Conservation (phyloP, 1,139 yeast species). For the Protomyces gravidus region DNA sequence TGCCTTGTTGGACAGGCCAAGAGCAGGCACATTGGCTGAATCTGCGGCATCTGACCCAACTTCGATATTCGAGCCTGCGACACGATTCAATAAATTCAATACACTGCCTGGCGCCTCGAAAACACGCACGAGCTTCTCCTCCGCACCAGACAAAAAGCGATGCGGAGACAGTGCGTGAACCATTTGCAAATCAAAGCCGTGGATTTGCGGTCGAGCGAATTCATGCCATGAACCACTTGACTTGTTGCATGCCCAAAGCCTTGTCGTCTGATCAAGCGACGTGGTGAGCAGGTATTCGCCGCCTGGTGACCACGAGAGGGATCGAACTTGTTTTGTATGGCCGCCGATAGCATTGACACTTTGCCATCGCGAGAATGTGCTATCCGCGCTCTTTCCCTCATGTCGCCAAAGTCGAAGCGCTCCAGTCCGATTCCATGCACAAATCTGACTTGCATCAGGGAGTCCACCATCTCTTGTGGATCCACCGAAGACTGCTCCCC, state of each 20-base stretch:
- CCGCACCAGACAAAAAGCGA: conserved; percentile 87
- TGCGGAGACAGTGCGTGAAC: conserved; percentile 59
- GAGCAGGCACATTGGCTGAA: conserved; percentile 84
- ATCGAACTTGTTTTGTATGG: conserved; percentile 68
- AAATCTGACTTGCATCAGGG: conserved; percentile 77
- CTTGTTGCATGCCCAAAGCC: conserved; percentile 58
- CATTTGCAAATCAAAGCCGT: conserved; percentile 94
- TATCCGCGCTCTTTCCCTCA: conserved; percentile 32
- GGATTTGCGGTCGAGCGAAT: conserved; percentile 94
- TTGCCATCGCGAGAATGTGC: too few species aligned
- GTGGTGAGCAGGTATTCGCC: conserved; percentile 71
- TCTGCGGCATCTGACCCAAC: conserved; percentile 51
- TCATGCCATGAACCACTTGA: conserved; percentile 62
- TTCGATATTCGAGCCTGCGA: conserved; percentile 27
- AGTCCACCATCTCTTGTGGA: conserved; percentile 39
- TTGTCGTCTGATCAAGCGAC: conserved; percentile 80
- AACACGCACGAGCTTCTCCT: conserved; percentile 84
- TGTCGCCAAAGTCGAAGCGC: conserved; percentile 20
- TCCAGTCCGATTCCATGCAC: conserved; percentile 75
- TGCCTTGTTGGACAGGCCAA: conserved; percentile 92
- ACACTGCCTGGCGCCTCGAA: conserved; percentile 87
- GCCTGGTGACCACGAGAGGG: conserved; percentile 65
- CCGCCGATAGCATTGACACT: conserved; percentile 70
- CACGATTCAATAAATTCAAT: conserved; percentile 51
- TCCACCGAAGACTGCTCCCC: conserved; percentile 75